Evolutionary conservation across 768 basidiomycete genomes (phyloP).

Genomic region (Lentinula edodes): DNA sequence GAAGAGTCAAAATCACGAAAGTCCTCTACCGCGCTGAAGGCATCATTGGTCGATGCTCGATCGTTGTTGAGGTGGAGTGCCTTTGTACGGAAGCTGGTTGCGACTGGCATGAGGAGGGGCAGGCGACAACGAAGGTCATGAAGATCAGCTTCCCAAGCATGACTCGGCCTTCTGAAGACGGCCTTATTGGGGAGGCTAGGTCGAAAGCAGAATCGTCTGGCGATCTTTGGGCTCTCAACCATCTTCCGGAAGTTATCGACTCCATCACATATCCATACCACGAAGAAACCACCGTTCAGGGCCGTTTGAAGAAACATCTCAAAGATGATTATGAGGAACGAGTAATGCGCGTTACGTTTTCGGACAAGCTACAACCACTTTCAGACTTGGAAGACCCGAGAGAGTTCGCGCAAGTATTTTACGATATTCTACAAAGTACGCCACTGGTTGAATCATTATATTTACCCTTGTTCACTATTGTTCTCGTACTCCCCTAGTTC

Average conservation of each 20-base stretch:
- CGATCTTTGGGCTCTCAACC: not conserved
- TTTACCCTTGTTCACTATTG: too few relatives aligned
- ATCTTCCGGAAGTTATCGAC: not conserved
- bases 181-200: not conserved
- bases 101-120: not conserved
- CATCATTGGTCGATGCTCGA: not conserved
- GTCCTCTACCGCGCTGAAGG: not conserved
- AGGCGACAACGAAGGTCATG: not conserved
- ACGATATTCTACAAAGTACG: conserved; percentile 1
- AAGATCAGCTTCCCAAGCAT: not conserved
- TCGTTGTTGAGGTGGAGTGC: not conserved
- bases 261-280: not conserved
- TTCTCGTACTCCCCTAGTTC: not conserved
- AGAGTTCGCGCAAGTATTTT: not conserved
- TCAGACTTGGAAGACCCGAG: not conserved
- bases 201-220: not conserved
- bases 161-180: not conserved
- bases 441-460: not conserved
- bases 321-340: not conserved
- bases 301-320: not conserved
- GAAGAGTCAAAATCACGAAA: not conserved
- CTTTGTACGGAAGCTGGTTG: not conserved
- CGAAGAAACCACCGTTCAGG: not conserved
- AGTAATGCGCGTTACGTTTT: not conserved
- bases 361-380: not conserved